Conservation (phyloP, 305 asterid species). For the Fraxinus ornus region DNA sequence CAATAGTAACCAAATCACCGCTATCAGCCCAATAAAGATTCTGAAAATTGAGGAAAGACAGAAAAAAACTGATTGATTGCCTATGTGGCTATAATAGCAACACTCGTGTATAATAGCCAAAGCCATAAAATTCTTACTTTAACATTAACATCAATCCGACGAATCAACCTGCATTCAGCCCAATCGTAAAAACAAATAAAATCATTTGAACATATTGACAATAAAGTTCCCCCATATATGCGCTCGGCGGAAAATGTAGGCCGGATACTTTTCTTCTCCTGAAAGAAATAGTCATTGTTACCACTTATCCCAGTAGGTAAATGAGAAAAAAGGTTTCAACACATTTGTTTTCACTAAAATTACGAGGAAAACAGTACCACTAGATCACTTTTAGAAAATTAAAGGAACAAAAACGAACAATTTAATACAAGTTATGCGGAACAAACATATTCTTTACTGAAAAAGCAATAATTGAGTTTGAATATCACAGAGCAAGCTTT, state of each 20-base stretch:
- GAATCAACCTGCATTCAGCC: constrained; percentile 90
- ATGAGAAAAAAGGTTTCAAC: constrained; percentile 4
- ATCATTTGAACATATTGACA: constrained; percentile 96
- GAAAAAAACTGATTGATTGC: constrained; percentile 7
- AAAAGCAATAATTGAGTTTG: not conserved
- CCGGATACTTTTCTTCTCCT: constrained; percentile 98
- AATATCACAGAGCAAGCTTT: not conserved
- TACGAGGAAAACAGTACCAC: not conserved
- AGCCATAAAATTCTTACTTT: constrained; percentile 54
- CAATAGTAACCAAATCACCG: constrained; percentile 91
- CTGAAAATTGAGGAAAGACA: constrained; percentile 42
- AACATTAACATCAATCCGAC: constrained; percentile 92
- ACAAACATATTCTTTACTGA: not conserved
- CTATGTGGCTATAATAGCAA: constrained; percentile 24
- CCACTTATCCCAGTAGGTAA: constrained; percentile 23
- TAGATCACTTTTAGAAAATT: not conserved
- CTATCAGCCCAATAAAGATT: constrained; percentile 99
- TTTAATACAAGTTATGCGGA: not conserved
- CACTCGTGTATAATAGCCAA: constrained; percentile 7
- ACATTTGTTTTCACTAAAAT: not conserved
- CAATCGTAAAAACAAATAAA: constrained; percentile 95
- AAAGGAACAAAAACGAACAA: not conserved
- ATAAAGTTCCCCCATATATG: constrained; percentile 78
- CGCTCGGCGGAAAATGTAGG: constrained; percentile 98
- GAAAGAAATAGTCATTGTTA: constrained; percentile 35